Conservation (phyloP, 768 basidiomycete species). For the Rhizopogon vesiculosus region DNA sequence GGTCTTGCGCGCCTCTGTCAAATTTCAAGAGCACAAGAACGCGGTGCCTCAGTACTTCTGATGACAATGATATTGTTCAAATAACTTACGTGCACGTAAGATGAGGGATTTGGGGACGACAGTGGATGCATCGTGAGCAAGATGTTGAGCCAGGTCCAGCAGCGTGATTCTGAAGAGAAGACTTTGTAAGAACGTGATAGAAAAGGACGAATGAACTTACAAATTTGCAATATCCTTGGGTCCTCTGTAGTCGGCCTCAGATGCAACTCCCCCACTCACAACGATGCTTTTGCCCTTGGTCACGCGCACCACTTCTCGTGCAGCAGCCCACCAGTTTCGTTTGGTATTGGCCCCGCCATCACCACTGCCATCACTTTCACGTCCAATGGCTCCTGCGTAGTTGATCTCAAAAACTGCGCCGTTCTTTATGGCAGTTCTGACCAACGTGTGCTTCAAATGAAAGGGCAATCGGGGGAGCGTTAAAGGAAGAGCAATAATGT, state of each 20-base stretch:
- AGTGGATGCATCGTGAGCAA: conserved; percentile 58
- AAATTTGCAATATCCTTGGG: conserved; percentile 75
- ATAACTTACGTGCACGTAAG: conserved; percentile 63
- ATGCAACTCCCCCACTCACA: conserved; percentile 63
- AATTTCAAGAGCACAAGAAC: not conserved
- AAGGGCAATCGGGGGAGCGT: conserved; percentile 76
- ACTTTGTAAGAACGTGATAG: not conserved
- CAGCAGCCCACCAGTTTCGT: conserved; percentile 81
- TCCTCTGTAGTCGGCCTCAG: conserved; percentile 58
- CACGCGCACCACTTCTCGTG: conserved; percentile 72
- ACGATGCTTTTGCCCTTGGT: conserved; percentile 77
- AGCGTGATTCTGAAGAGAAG: conserved; percentile 50
- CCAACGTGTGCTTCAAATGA: conserved; percentile 77
- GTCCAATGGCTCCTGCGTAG: conserved; percentile 71
- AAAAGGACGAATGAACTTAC: conserved; percentile 35
- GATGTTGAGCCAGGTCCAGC: conserved; percentile 64
- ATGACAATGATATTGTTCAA: not conserved
- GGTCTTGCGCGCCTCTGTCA: conserved; percentile 72
- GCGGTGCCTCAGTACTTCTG: not conserved
- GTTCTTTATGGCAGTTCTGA: conserved; percentile 76
- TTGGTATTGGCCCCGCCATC: conserved; percentile 54
- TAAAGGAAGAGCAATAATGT: conserved; percentile 77
- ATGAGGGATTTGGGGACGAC: conserved; percentile 62
- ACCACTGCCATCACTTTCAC: conserved; percentile 49
- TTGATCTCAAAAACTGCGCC: conserved; percentile 81